phyloP scores from a whole-genome alignment of 495 filamentous ascomycete species.

The Talaromyces nanjingensis region DNA sequence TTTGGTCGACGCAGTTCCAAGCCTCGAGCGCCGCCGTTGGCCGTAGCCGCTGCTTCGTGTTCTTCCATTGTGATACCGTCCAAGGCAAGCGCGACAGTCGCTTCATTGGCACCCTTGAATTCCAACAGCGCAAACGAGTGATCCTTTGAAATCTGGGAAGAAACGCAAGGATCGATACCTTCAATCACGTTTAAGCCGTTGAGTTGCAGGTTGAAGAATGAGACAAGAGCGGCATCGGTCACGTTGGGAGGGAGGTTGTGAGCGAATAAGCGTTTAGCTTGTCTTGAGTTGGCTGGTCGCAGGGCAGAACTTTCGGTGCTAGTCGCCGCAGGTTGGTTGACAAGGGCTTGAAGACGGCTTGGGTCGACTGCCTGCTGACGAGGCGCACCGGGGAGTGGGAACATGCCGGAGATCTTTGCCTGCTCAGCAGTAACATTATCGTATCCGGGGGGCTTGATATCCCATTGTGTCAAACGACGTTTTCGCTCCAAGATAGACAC shows the following conservation, averaged over 20 bases:
- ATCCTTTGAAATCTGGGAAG: slow-evolving; percentile 74
- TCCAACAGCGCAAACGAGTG: slow-evolving; percentile 77
- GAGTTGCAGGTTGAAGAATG: slow-evolving; percentile 94
- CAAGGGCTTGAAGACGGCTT: slow-evolving; percentile 87
- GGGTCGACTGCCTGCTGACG: slow-evolving; percentile 96
- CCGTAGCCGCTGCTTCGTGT: slow-evolving; percentile 42
- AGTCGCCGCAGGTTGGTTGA: slow-evolving; percentile 71
- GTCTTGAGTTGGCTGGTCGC: slow-evolving; percentile 86
- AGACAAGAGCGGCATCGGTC: slow-evolving; percentile 62
- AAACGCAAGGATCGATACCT: slow-evolving; percentile 78
- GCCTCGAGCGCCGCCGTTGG: slow-evolving; percentile 51
- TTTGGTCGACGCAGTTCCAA: slow-evolving; percentile 85
- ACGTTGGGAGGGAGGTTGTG: slow-evolving; percentile 67
- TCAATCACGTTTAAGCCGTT: slow-evolving; percentile 89
- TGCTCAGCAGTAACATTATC: slow-evolving; percentile 98
- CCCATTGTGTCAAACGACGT: slow-evolving; percentile 94
- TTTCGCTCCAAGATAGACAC: slow-evolving; percentile 71
- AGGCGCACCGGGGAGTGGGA: slow-evolving; percentile 91
- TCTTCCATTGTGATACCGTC: slow-evolving; percentile 87
- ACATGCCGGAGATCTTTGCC: slow-evolving; percentile 98
- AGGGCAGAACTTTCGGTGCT: slow-evolving; percentile 68
- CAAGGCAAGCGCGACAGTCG: slow-evolving; percentile 84
- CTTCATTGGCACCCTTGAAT: slow-evolving; percentile 79
- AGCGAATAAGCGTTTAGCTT: slow-evolving; percentile 83
- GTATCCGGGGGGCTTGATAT: slow-evolving; percentile 97